Evolutionary conservation across 139 green algal species (phyloP).

Genomic region (Tetratostichococcus sp.): DNA sequence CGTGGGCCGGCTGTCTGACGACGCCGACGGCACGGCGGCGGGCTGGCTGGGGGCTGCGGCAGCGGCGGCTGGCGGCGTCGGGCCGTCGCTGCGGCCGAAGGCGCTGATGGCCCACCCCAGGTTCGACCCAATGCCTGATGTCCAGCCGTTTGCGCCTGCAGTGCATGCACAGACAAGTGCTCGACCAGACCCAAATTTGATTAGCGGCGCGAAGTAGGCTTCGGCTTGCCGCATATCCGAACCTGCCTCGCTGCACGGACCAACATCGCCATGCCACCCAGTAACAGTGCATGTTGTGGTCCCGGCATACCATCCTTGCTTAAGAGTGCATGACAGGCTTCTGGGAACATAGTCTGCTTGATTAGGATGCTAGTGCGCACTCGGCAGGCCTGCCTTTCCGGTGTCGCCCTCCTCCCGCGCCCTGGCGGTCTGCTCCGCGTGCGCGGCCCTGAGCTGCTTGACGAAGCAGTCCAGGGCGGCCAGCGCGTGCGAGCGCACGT

Average conservation of each 20-base stretch:
- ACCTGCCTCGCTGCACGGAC: no score
- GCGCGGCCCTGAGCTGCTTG: slow-evolving; percentile 27
- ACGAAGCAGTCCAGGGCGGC: slow-evolving; percentile 46
- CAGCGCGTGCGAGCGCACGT: slow-evolving; percentile 51
- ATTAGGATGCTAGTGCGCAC: neutral
- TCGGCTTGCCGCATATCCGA: no score
- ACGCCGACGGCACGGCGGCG: slow-evolving; percentile 11
- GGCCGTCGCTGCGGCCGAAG: neutral
- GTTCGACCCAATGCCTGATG: slow-evolving; percentile 26
- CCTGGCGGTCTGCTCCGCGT: slow-evolving; percentile 9
- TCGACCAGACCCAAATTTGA: neutral
- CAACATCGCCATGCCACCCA: no score
- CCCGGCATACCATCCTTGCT: no score
- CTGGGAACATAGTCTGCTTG: no score
- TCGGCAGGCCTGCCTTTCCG: neutral
- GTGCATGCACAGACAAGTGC: neutral
- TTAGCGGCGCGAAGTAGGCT: no score
- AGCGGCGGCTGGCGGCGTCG: neutral
- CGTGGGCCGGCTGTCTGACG: neutral
- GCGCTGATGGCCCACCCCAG: slow-evolving; percentile 33
- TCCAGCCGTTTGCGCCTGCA: slow-evolving; percentile 4
- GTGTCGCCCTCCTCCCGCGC: neutral
- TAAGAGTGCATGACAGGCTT: no score
- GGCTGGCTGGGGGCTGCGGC: neutral
- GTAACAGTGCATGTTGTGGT: no score